phyloP scores from a whole-genome alignment of 768 basidiomycete species.

The Mycena olivaceomarginata region DNA sequence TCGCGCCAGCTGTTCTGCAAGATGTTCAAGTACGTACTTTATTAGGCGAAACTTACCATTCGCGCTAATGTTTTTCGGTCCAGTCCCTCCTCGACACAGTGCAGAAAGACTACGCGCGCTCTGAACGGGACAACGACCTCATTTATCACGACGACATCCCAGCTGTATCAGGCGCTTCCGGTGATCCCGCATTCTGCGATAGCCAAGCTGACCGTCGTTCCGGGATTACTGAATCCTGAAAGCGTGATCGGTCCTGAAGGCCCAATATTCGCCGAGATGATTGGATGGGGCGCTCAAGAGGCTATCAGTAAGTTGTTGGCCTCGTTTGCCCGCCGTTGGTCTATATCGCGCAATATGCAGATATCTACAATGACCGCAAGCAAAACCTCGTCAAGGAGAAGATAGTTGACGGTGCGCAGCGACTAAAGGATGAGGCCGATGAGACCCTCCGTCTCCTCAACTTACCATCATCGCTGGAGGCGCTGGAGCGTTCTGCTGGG shows the following conservation, averaged over 20 bases:
- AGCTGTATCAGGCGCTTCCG: constrained; percentile 78
- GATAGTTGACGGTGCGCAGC: constrained; percentile 75
- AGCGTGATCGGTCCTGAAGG: constrained; percentile 70
- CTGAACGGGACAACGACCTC: constrained; percentile 94
- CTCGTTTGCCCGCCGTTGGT: constrained; percentile 12
- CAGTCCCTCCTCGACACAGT: constrained; percentile 88
- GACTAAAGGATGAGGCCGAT: constrained; percentile 76
- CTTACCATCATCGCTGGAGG: constrained; percentile 91
- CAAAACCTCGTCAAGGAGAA: constrained; percentile 81
- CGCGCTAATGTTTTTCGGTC: neutral
- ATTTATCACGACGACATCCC: constrained; percentile 96
- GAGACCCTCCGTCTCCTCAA: constrained; percentile 83
- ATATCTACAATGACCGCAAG: constrained; percentile 92
- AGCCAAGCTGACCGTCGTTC: constrained; percentile 75
- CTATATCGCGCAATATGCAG: constrained; percentile 57
- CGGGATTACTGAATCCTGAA: constrained; percentile 75
- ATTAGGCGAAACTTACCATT: neutral
- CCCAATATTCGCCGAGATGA: constrained; percentile 83
- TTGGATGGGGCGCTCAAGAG: constrained; percentile 91
- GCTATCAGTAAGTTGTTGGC: constrained; percentile 82
- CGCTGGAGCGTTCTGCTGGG: constrained; percentile 90
- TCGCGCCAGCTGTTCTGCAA: constrained; percentile 78
- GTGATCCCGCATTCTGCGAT: constrained; percentile 80
- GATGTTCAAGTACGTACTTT: constrained; percentile 82
- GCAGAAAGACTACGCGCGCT: constrained; percentile 79